Evolutionary conservation across 2,329 filamentous ascomycete species (phyloP).

Genomic region (Aspergillus sp.): DNA sequence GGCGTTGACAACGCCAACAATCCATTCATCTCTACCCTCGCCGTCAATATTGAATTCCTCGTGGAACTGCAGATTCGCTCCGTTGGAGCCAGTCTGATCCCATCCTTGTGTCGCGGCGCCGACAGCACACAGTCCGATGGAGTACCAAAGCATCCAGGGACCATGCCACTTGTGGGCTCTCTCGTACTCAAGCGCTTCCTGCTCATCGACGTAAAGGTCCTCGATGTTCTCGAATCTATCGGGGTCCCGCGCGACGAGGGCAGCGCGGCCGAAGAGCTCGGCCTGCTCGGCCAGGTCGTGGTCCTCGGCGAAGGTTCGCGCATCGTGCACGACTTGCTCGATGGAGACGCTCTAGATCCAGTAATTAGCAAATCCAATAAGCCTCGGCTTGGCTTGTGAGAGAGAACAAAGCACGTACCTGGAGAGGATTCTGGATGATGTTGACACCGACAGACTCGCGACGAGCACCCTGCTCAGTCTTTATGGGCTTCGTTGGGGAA

Average conservation of each 20-base stretch:
- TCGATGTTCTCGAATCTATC: constrained; percentile 27
- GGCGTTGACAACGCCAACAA: constrained; percentile 65
- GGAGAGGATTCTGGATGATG: constrained; percentile 49
- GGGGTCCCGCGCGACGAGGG: constrained; percentile 37
- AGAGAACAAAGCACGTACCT: constrained; percentile 30
- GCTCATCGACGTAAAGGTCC: constrained; percentile 43
- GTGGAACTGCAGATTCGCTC: constrained; percentile 52
- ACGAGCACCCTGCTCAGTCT: constrained; percentile 18
- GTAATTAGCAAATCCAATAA: too few species aligned
- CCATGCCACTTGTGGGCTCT: constrained; percentile 50
- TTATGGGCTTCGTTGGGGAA: neutral
- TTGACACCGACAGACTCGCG: constrained; percentile 47
- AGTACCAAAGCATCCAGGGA: constrained; percentile 46
- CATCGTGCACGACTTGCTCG: constrained; percentile 34
- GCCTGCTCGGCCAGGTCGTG: constrained; percentile 38
- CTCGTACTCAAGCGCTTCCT: constrained; percentile 45
- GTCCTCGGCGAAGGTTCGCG: constrained; percentile 27
- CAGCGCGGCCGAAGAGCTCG: constrained; percentile 36
- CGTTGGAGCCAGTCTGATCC: constrained; percentile 56
- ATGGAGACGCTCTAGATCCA: constrained; percentile 29
- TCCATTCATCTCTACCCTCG: constrained; percentile 48
- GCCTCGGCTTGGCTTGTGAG: too few species aligned
- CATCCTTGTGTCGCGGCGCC: constrained; percentile 52
- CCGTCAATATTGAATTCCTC: constrained; percentile 44
- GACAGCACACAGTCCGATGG: constrained; percentile 50